These are phyloP conservation scores for Sporothrix phasma DNA, from an alignment of 2,329 filamentous ascomycete species.

Conservation along the genomic window DNA sequence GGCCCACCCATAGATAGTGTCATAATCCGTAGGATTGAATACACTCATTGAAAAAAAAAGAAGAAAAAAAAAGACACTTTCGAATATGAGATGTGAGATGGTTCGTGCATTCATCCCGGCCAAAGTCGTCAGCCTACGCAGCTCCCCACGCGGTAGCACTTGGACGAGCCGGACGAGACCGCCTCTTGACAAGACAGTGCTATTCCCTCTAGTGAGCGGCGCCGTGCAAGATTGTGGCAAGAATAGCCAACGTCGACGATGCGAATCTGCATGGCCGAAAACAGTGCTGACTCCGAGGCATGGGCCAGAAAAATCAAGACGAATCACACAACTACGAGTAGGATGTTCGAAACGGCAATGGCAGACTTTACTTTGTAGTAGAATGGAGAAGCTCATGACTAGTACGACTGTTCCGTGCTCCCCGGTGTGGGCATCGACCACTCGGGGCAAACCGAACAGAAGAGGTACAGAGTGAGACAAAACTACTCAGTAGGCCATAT, in stretches of 20 bases:
- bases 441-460: not conserved
- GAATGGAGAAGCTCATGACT: not conserved
- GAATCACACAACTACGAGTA: not conserved
- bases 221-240: not conserved
- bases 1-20: too few species aligned
- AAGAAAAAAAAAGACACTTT: too few species aligned
- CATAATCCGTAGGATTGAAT: too few species aligned
- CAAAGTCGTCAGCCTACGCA: not conserved
- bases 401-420: not conserved
- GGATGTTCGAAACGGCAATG: too few species aligned
- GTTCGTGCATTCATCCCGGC: not conserved
- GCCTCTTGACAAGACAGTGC: too few species aligned
- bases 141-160: not conserved
- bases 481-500: not conserved
- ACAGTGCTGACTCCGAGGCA: not conserved
- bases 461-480: not conserved
- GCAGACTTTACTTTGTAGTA: not conserved
- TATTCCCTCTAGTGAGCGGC: too few species aligned
- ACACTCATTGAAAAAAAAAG: not conserved
- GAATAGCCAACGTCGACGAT: not conserved
- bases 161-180: not conserved
- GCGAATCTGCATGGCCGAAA: not conserved
- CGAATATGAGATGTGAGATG: not conserved
- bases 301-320: not conserved
- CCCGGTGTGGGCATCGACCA: slow-evolving; percentile 1